Conservation (phyloP, 1,284 basidiomycete genomes). For the Austroboletus niveus region DNA sequence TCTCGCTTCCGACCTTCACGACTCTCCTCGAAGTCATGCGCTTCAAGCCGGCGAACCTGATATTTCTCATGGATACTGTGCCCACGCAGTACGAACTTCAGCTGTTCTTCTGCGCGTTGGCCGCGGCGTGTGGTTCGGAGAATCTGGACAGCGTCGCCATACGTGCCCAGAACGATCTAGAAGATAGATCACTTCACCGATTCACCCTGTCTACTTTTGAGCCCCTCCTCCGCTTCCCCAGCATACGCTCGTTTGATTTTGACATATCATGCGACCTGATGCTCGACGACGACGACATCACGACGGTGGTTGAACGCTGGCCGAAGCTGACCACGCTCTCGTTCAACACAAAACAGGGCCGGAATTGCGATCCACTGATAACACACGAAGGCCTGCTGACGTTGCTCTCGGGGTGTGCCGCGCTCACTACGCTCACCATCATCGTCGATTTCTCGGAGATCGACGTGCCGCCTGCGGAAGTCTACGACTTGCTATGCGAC, state of each 20-base stretch:
- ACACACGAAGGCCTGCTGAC: conserved; percentile 19
- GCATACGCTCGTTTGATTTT: conserved; percentile 13
- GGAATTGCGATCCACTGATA: neutral
- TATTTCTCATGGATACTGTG: conserved; percentile 13
- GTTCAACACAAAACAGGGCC: no score
- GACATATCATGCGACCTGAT: conserved; percentile 17
- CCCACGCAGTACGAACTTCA: conserved; percentile 18
- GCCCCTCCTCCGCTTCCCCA: conserved; percentile 14
- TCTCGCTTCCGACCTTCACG: conserved; percentile 15
- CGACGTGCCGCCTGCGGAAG: conserved; percentile 2
- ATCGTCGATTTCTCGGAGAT: conserved; percentile 18
- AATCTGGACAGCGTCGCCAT: conserved; percentile 1
- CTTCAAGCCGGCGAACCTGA: conserved; percentile 14
- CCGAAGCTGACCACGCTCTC: conserved; percentile 4
- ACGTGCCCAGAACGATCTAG: no score
- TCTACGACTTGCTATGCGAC: conserved; percentile 2
- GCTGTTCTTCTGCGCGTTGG: conserved; percentile 23
- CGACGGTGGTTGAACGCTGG: conserved; percentile 16
- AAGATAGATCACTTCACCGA: neutral
- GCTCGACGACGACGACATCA: conserved; percentile 18
- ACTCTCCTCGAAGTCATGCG: conserved; percentile 20
- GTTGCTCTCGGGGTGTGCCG: conserved; percentile 10
- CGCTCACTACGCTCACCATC: conserved; percentile 12
- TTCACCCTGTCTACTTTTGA: conserved; percentile 18
- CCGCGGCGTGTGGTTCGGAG: conserved; percentile 12